Evolutionary conservation across 2,329 filamentous ascomycete species (phyloP), one percentile per base, ranked within the genome.

Genomic region (Verticillium nonalfalfae): DNA sequence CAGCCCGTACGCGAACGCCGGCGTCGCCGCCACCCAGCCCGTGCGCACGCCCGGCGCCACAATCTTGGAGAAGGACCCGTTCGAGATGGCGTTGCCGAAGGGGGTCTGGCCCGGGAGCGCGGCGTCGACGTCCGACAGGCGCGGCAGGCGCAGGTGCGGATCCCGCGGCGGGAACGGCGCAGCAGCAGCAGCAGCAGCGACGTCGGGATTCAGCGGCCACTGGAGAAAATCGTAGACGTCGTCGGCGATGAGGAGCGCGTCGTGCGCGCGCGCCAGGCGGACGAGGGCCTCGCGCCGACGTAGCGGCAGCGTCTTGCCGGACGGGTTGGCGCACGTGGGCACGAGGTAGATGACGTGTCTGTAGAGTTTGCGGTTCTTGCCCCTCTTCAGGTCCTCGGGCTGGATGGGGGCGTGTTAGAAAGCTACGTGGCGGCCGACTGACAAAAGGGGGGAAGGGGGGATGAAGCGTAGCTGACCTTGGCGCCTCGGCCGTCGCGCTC

Each of bases 191-290:
- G 18, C n/a, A 66, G 67, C 35, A 60, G 60, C 26, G 4, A 52
- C 56, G 3, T 63, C 40, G 5, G 52, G 21, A 1, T 59, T 55
- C 7, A 78, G 68, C 2, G 85, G 83, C 91, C 93, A 97, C 71
- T 93, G 90, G 5, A 98, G 80, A 66, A 94, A 89, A 73, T 98
- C 94, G 72, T 99, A 99, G 10, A 98, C 93, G 73, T 99, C 95
- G 75, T 98, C 94, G 57, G 85, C 85, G 34, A 97, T 81, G 60
- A 97, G 75, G n/a, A 98, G 81, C 7, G 91, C 91, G 72, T 98
- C 88, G 72, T 89, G 86, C 62, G 87, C 80, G 61, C 94, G 83
- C 0, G 94, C 94, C 7, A 97, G 75, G n/a, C 79, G 78, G 31
- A 98, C 86, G 4, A 98, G 81, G 11, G 79, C 79, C 65, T 87